These are phyloP conservation scores for Plasmodium billcollinsi DNA, from an alignment of 169 alveolate genomes.

Conservation along the genomic window DNA sequence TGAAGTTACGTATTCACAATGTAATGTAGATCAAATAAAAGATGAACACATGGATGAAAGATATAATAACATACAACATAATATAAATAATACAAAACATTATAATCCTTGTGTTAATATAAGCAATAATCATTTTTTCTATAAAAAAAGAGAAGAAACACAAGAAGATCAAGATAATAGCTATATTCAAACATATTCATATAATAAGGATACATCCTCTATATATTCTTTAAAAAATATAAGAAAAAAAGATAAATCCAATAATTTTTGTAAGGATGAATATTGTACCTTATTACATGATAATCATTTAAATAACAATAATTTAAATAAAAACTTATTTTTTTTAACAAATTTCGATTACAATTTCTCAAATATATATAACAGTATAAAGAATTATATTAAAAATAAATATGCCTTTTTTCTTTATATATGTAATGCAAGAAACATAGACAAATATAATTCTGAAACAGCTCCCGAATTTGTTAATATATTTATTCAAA, in stretches of 20 bases:
- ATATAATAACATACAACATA: too few relatives aligned
- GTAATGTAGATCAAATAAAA: background rate
- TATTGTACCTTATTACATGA: slow-evolving; percentile 6
- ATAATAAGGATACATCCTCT: slow-evolving; percentile 15
- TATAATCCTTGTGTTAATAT: background rate
- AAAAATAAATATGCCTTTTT: slow-evolving; percentile 21
- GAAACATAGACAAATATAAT: background rate
- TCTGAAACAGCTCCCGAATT: too few relatives aligned
- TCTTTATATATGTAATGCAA: slow-evolving; percentile 15
- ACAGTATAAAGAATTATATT: slow-evolving; percentile 9
- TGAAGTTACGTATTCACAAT: background rate
- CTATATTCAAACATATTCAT: background rate
- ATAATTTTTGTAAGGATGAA: background rate
- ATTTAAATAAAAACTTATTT: slow-evolving; percentile 5
- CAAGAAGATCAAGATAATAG: background rate
- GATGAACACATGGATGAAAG: too few relatives aligned
- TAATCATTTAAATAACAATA: background rate
- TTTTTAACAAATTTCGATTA: slow-evolving; percentile 16
- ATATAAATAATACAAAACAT: background rate
- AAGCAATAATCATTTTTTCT: background rate
- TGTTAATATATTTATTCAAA: too few relatives aligned
- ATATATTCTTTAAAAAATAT: slow-evolving; percentile 7
- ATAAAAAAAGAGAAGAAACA: slow-evolving; percentile 11
- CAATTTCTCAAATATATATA: slow-evolving; percentile 11
- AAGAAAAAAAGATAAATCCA: slow-evolving; percentile 19